Conservation (phyloP, 1,139 yeast species). For the Yamadazyma songkhlaensis region DNA sequence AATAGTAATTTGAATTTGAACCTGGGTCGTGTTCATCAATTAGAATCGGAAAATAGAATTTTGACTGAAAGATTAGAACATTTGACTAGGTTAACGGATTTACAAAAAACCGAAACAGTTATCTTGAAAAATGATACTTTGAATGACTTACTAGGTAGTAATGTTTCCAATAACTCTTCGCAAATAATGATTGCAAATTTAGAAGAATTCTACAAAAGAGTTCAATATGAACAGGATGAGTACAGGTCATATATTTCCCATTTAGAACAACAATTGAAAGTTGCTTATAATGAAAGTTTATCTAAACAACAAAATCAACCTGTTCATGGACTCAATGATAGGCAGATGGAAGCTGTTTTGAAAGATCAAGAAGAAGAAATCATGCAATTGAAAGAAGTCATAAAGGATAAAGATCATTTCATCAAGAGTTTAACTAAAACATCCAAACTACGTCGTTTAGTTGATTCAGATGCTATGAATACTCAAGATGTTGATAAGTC, state of each 20-base stretch:
- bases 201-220: conserved; percentile 46
- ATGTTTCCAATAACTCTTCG: conserved; percentile 24
- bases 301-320: conserved; percentile 1
- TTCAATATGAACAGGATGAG: conserved; percentile 55
- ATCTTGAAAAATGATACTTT: conserved; percentile 54
- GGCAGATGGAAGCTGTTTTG: conserved; percentile 21
- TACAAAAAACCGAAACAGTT: conserved; percentile 53
- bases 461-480: conserved; percentile 30
- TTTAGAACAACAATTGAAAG: conserved; percentile 55
- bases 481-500: conserved; percentile 9
- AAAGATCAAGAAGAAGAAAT: conserved; percentile 73
- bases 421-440: conserved; percentile 70
- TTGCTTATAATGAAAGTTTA: conserved; percentile 19
- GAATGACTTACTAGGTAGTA: conserved; percentile 46
- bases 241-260: conserved; percentile 60
- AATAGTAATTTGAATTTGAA: conserved; percentile 2
- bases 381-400: conserved; percentile 55
- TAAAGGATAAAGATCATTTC: conserved; percentile 71
- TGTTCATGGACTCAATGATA: conserved; percentile 12
- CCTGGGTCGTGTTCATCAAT: conserved; percentile 29
- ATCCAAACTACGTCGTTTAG: conserved; percentile 48
- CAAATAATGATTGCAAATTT: conserved; percentile 43
- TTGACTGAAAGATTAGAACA: conserved; percentile 70
- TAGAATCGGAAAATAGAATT: conserved; percentile 60
- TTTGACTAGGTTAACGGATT: conserved; percentile 57